These are phyloP conservation scores for Hypoxylon sp. DNA, from an alignment of 2,329 filamentous ascomycete species.

Conservation along the genomic window DNA sequence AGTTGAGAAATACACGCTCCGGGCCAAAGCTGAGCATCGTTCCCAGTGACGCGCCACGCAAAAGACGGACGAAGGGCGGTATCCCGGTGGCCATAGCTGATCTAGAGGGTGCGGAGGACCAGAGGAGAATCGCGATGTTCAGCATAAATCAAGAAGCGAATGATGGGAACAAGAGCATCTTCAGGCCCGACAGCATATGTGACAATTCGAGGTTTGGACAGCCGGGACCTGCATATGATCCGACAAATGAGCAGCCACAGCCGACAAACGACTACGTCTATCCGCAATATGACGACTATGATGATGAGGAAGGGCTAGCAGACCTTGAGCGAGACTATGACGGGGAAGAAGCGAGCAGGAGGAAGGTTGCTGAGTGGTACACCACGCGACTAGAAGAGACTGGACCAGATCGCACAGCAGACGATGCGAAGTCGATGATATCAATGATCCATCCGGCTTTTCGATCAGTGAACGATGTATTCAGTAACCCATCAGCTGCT, in stretches of 20 bases:
- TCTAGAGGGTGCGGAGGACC: constrained; percentile 39
- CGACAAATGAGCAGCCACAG: constrained; percentile 12
- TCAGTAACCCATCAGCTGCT: constrained; percentile 42
- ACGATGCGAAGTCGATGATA: constrained; percentile 44
- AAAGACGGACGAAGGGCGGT: constrained; percentile 47
- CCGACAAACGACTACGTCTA: constrained; percentile 19
- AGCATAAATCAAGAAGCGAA: constrained; percentile 8
- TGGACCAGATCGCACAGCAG: constrained; percentile 6
- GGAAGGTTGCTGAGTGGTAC: constrained; percentile 49
- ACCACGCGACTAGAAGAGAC: constrained; percentile 24
- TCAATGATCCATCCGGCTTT: constrained; percentile 51
- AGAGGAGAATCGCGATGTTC: constrained; percentile 42
- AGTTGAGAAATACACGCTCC: constrained; percentile 38
- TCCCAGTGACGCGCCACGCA: constrained; percentile 18
- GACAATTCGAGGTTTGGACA: constrained; percentile 31
- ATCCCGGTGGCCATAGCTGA: constrained; percentile 50
- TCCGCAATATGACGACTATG: constrained; percentile 34
- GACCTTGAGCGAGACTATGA: constrained; percentile 40
- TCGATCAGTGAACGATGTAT: constrained; percentile 25
- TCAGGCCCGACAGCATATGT: constrained; percentile 49
- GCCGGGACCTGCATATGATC: constrained; percentile 6
- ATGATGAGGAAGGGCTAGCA: constrained; percentile 16
- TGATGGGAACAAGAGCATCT: constrained; percentile 43
- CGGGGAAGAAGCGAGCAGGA: constrained; percentile 42
- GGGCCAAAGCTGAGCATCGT: constrained; percentile 31